Percentiles rank a stretch among this genome's conserved stretches.
Conservation (phyloP, 345 rosid genomes). For the Lepidium africanum region DNA sequence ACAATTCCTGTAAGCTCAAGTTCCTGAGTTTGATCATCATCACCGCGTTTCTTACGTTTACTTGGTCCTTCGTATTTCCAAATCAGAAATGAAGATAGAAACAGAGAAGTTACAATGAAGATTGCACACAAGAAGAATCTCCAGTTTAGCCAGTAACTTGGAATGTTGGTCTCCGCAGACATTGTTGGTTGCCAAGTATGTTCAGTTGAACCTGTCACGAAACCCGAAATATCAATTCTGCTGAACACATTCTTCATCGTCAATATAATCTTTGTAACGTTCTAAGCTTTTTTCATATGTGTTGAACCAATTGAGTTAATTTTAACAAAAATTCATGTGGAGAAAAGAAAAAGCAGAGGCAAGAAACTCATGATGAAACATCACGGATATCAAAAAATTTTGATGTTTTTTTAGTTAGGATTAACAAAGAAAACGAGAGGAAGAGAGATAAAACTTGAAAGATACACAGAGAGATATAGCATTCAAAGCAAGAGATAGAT, state of each 20-base stretch:
- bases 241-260: slow-evolving; percentile 20
- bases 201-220: slow-evolving; percentile 51
- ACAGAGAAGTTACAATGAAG: slow-evolving; percentile 36
- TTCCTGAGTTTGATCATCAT: not conserved
- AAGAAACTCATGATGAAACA: slow-evolving; percentile 21
- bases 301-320: no score
- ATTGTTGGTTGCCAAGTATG: slow-evolving; percentile 52
- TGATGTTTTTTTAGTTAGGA: not conserved
- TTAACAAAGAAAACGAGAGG: not conserved
- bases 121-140: slow-evolving; percentile 66
- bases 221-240: slow-evolving; percentile 38
- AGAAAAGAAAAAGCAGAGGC: slow-evolving; percentile 11
- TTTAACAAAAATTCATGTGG: not conserved
- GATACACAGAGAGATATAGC: no score
- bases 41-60: slow-evolving; percentile 32
- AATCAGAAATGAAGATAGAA: slow-evolving; percentile 47
- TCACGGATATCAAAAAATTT: slow-evolving; percentile 17
- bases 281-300: no score
- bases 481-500: slow-evolving; percentile 28
- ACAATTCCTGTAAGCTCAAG: slow-evolving; percentile 28
- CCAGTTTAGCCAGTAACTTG: slow-evolving; percentile 88
- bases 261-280: not conserved
- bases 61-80: slow-evolving; percentile 64
- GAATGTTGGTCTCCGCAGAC: slow-evolving; percentile 60
- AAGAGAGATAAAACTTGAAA: not conserved